These are phyloP conservation scores for Agrocybe pediades DNA, from an alignment of 768 basidiomycete genomes.

Conservation along the genomic window DNA sequence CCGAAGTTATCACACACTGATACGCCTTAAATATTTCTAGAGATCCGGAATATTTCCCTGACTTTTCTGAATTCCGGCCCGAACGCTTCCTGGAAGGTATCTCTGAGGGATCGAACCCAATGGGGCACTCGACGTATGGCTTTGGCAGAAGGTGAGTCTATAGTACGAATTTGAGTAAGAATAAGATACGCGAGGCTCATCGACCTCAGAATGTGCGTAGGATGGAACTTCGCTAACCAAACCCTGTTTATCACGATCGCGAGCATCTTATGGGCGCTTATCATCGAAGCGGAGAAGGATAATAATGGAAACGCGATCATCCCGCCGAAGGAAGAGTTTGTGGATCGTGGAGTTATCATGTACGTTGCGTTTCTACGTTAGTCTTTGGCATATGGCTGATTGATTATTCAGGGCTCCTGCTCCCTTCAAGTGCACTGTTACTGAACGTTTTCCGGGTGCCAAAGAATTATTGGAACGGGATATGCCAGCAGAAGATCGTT, in stretches of 20 bases:
- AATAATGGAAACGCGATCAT: neutral
- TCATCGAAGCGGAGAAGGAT: constrained; percentile 7
- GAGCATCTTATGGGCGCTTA: constrained; percentile 20
- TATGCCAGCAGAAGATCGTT: too few relatives aligned
- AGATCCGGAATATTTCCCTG: constrained; percentile 2
- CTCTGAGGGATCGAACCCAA: constrained; percentile 4
- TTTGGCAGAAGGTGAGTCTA: constrained; percentile 20
- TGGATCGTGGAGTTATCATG: neutral
- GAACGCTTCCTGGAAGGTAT: constrained; percentile 5
- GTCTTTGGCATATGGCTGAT: too few relatives aligned
- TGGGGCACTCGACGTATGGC: constrained; percentile 26
- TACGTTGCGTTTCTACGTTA: too few relatives aligned
- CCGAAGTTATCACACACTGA: constrained; percentile 4
- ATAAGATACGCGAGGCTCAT: neutral
- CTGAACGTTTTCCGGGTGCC: too few relatives aligned
- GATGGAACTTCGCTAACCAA: constrained; percentile 32
- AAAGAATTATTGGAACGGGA: too few relatives aligned
- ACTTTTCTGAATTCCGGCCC: constrained; percentile 8
- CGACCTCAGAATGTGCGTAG: constrained; percentile 27
- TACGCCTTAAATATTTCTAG: neutral
- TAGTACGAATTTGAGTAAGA: neutral
- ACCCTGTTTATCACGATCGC: constrained; percentile 35
- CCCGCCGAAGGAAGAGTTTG: constrained; percentile 1
- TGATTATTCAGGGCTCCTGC: too few relatives aligned
- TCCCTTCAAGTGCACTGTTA: too few relatives aligned